Conservation (phyloP, 2,329 filamentous ascomycete species). For the Onygenales sp. region DNA sequence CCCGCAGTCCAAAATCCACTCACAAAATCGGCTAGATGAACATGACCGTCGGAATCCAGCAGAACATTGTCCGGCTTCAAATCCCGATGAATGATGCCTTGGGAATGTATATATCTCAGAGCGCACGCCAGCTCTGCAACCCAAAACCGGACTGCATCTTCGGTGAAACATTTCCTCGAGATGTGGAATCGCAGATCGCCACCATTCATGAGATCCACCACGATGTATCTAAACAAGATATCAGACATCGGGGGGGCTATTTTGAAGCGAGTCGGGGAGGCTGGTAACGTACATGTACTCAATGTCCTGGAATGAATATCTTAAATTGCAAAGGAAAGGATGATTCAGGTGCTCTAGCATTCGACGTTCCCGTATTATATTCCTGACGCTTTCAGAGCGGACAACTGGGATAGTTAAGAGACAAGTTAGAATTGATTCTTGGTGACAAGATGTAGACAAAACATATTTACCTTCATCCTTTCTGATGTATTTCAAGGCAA, state of each 20-base stretch:
- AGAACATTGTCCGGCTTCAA: conserved; percentile 89
- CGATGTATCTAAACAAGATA: conserved; percentile 58
- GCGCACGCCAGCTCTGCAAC: conserved; percentile 90
- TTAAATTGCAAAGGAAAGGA: conserved; percentile 94
- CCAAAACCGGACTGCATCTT: conserved; percentile 95
- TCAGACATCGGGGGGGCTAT: conserved; percentile 13
- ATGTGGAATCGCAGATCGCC: conserved; percentile 97
- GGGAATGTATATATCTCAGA: conserved; percentile 72
- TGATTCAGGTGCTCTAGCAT: conserved; percentile 99
- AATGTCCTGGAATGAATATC: conserved; percentile 98
- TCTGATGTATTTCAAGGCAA: conserved; percentile 94
- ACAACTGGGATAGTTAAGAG: conserved; percentile 58
- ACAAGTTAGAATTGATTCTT: conserved; percentile 9
- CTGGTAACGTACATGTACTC: conserved; percentile 74
- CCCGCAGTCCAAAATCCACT: conserved; percentile 22
- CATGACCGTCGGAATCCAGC: conserved; percentile 80
- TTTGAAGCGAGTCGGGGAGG: background rate
- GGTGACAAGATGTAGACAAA: background rate
- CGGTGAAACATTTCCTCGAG: conserved; percentile 93
- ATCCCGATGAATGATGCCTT: conserved; percentile 84
- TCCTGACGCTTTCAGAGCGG: conserved; percentile 92
- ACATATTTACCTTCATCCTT: conserved; percentile 79
- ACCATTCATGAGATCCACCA: conserved; percentile 96
- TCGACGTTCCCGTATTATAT: conserved; percentile 92
- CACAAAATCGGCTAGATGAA: conserved; percentile 96